Percentiles rank a stretch among this genome's conserved stretches.
phyloP scores from a whole-genome alignment of 1,139 yeast species.

The Protomyces inundatus region DNA sequence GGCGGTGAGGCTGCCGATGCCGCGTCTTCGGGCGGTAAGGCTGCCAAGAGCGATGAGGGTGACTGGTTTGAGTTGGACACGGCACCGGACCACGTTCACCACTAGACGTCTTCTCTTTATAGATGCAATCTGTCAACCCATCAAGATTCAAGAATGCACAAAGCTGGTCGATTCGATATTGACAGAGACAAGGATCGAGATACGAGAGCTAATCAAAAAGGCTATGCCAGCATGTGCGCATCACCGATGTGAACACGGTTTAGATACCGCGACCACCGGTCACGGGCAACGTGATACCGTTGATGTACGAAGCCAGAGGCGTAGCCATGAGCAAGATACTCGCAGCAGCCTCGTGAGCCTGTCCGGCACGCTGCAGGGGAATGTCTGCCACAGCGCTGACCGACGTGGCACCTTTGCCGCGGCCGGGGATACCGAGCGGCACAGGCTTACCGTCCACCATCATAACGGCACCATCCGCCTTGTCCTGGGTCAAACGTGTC shows the following conservation, averaged over 20 bases:
- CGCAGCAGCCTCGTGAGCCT: slow-evolving; percentile 23
- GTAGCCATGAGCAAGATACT: slow-evolving; percentile 20
- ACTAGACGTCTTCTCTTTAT: neutral
- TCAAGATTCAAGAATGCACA: no score
- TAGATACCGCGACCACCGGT: slow-evolving; percentile 24
- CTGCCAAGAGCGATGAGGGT: slow-evolving; percentile 9
- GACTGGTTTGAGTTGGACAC: slow-evolving; percentile 25
- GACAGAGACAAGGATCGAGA: neutral
- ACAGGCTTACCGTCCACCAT: slow-evolving; percentile 25
- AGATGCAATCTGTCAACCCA: no score
- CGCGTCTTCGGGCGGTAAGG: neutral
- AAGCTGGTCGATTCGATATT: no score
- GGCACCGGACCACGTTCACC: slow-evolving; percentile 6
- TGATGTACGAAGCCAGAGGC: slow-evolving; percentile 22
- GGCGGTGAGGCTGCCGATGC: slow-evolving; percentile 4
- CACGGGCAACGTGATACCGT: slow-evolving; percentile 21
- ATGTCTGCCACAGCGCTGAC: slow-evolving; percentile 24
- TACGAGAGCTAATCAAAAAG: neutral
- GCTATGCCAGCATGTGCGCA: neutral
- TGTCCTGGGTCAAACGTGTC: slow-evolving; percentile 25
- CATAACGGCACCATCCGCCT: slow-evolving; percentile 22
- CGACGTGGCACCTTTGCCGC: slow-evolving; percentile 12
- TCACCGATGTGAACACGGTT: slow-evolving; percentile 41
- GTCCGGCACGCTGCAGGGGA: slow-evolving; percentile 22
- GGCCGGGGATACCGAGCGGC: slow-evolving; percentile 24